phyloP scores from a whole-genome alignment of 2,329 filamentous ascomycete genomes.

The Metarhizium humberi region DNA sequence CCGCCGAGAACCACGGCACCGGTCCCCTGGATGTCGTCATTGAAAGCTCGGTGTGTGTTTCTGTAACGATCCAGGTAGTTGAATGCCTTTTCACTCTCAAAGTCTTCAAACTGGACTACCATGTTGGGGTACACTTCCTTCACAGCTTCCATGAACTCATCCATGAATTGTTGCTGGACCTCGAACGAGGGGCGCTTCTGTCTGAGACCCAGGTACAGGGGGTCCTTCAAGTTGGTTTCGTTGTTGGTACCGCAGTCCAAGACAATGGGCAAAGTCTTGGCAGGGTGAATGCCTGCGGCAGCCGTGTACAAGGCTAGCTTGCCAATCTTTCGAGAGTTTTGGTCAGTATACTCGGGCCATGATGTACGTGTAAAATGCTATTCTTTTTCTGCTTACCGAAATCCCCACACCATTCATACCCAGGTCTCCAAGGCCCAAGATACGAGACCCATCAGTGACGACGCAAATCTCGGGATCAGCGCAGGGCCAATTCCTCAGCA shows the following conservation, averaged over 20 bases:
- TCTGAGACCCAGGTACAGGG: conserved; percentile 83
- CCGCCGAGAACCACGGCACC: conserved; percentile 90
- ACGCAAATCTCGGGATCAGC: conserved; percentile 88
- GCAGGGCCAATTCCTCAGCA: conserved; percentile 90
- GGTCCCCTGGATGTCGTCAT: conserved; percentile 96
- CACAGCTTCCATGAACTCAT: conserved; percentile 91
- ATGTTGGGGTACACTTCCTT: conserved; percentile 60
- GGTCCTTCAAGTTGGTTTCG: conserved; percentile 55
- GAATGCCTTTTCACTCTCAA: conserved; percentile 89
- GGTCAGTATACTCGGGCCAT: neutral
- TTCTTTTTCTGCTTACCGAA: conserved; percentile 48
- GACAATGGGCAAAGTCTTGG: conserved; percentile 67
- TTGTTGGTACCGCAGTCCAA: conserved; percentile 59
- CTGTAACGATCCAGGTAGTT: conserved; percentile 86
- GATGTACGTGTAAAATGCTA: neutral
- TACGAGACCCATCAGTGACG: conserved; percentile 91
- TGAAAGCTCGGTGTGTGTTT: conserved; percentile 88
- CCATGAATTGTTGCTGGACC: conserved; percentile 85
- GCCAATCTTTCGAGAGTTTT: conserved; percentile 49
- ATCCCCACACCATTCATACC: conserved; percentile 98
- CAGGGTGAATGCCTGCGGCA: conserved; percentile 88
- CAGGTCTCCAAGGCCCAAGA: conserved; percentile 84
- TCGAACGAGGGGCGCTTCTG: conserved; percentile 68
- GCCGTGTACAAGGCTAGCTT: conserved; percentile 94
- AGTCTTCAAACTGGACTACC: conserved; percentile 92